Evolutionary conservation across 768 basidiomycete genomes (phyloP), one percentile per base, ranked within the genome.

Genomic region (Chalciporus chontae): DNA sequence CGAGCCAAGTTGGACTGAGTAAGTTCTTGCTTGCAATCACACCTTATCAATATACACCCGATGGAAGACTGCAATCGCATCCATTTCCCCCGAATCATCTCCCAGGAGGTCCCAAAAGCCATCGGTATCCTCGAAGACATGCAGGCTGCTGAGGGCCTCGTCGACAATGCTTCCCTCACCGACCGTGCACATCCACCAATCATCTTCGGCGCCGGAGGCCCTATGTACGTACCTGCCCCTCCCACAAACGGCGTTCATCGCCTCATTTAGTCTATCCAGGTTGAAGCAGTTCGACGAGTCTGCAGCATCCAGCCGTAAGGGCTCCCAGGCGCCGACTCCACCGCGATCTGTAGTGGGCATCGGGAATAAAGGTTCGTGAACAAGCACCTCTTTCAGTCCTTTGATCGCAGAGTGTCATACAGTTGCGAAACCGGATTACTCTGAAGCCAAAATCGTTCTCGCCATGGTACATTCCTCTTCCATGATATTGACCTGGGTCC

Each of bases 401-500:
- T 36, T 29, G 19, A 32, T 48, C 45, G 37, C 47, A 44, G 27
- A 37, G 13, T 11, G 41, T 34, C 40, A 17, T 41, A 40, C 56
- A 94, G 91, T 95, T 41, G 87, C 90, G 47, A 97, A 95, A 68
- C 96, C 96, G 5, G 96, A 99, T 63, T 98, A 98, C 61, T 96
- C 94, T 3, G 94, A 97, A 64, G 91, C 92, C 32, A 99, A 98
- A 79, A 96, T 99, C 56, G 93, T 99, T 7, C 80, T 98, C 10
- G 95, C 95, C 3, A 97, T 97, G 91, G 95, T 93, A 45, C 43
- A 71, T 50, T 13, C 19, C 48, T 15, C 26, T 48, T 32, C 4
- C 31, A 14, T 37, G 21, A 38, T 26, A 18, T 43, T 48, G 36
- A 37, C 15, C 40, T 18, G 26, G 45, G 15, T 19, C 13, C 39